Percentiles rank a stretch among this genome's conserved stretches.
Evolutionary conservation across 2,329 filamentous ascomycete species (phyloP).

Genomic region (Monilinia polystroma): DNA sequence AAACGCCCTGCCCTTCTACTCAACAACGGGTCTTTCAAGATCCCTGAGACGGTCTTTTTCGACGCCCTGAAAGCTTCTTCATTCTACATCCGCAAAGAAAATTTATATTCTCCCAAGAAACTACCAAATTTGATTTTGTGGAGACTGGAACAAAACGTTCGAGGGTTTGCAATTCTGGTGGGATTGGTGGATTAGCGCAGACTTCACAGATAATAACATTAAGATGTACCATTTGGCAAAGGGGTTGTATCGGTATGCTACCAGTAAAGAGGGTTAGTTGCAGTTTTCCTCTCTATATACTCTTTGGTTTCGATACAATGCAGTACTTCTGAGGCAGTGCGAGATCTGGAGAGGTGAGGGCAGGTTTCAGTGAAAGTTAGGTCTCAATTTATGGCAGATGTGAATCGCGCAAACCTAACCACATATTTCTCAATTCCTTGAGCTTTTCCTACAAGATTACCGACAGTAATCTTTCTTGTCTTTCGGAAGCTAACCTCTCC

Average conservation of each 20-base stretch:
- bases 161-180: not conserved
- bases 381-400: not conserved
- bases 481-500: conserved; percentile 15
- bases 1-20: not conserved
- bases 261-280: conserved; percentile 82
- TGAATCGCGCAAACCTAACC: not conserved
- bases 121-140: not conserved
- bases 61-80: not conserved
- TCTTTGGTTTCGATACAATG: not conserved
- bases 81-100: not conserved
- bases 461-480: not conserved
- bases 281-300: conserved; percentile 25
- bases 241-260: conserved; percentile 90
- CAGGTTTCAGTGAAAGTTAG: not conserved
- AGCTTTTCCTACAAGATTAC: not conserved
- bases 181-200: not conserved
- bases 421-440: not conserved
- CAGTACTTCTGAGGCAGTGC: not conserved
- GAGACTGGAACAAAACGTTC: not conserved
- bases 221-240: conserved; percentile 94
- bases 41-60: not conserved
- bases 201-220: not conserved
- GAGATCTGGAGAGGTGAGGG: not conserved
- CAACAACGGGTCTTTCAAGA: not conserved
- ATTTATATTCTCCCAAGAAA: not conserved